A percentile compares a stretch with the other conserved stretches of the same genome.
phyloP scores from a whole-genome alignment of 2,329 filamentous ascomycete species.

The Microdochium nivale region DNA sequence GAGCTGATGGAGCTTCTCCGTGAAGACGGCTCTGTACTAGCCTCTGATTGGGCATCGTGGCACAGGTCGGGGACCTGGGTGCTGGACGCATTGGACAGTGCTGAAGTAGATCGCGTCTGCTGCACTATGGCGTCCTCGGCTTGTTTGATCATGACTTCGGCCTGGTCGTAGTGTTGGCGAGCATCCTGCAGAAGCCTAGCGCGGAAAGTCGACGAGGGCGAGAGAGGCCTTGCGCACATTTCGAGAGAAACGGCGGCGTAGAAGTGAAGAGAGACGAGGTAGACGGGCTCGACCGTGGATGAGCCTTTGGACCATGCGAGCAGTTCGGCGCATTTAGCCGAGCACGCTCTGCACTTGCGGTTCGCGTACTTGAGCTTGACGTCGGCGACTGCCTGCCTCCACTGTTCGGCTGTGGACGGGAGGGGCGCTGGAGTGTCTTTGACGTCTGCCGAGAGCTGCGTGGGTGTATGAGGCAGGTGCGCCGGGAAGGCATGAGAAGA shows the following conservation, averaged over 20 bases:
- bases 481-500: neutral
- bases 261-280: constrained; percentile 51
- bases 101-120: constrained; percentile 27
- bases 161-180: constrained; percentile 40
- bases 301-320: constrained; percentile 36
- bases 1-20: constrained; percentile 35
- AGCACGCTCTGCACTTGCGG: constrained; percentile 43
- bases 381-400: constrained; percentile 40
- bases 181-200: constrained; percentile 41
- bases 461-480: neutral
- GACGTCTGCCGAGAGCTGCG: neutral
- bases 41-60: constrained; percentile 31
- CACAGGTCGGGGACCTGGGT: constrained; percentile 38
- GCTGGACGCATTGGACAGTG: constrained; percentile 26
- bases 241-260: constrained; percentile 54
- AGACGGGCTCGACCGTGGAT: constrained; percentile 38
- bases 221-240: constrained; percentile 42
- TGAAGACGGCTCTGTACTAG: constrained; percentile 36
- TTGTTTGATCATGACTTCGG: constrained; percentile 35
- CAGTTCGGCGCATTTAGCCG: constrained; percentile 42
- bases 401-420: constrained; percentile 38
- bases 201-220: constrained; percentile 35
- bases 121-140: constrained; percentile 31
- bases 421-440: constrained; percentile 8
- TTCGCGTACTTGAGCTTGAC: constrained; percentile 45